phyloP scores from a whole-genome alignment of 192 early-diverging fungal genomes.

The Dissophora globulifera region DNA sequence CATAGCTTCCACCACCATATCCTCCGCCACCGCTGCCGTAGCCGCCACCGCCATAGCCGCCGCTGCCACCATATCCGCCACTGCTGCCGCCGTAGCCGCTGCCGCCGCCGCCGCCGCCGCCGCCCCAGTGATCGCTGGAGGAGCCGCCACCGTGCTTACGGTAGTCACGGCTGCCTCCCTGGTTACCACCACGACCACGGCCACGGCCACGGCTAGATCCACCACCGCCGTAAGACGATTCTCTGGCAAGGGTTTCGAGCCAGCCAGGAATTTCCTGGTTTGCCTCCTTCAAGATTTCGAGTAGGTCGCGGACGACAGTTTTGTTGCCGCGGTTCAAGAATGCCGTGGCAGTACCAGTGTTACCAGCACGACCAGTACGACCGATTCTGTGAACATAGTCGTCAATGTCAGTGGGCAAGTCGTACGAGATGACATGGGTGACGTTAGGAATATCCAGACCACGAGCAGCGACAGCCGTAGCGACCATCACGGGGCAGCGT shows the following conservation, averaged over 20 bases:
- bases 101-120: constrained; percentile 45
- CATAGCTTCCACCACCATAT: constrained; percentile 25
- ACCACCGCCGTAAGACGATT: constrained; percentile 53
- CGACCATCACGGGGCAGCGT: constrained; percentile 87
- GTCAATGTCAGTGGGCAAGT: constrained; percentile 95
- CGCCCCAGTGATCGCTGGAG: constrained; percentile 54
- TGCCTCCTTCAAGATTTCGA: constrained; percentile 91
- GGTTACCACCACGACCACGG: constrained; percentile 65
- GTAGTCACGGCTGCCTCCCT: constrained; percentile 42
- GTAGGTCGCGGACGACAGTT: constrained; percentile 83
- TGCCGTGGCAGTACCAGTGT: constrained; percentile 90
- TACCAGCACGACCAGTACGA: constrained; percentile 97
- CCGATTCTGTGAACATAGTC: constrained; percentile 99
- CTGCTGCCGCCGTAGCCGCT: constrained; percentile 50
- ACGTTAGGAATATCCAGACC: constrained; percentile 92
- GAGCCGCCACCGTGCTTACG: constrained; percentile 54
- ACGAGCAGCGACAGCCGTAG: constrained; percentile 97
- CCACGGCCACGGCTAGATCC: constrained; percentile 62
- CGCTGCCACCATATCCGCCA: constrained; percentile 30
- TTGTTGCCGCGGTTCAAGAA: constrained; percentile 94
- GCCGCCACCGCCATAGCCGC: constrained; percentile 42
- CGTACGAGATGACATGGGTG: constrained; percentile 91
- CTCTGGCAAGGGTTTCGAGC: constrained; percentile 78
- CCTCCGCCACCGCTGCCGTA: constrained; percentile 51
- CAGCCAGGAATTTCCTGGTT: constrained; percentile 93